Percentiles rank a stretch among this genome's conserved stretches.
These are phyloP conservation scores for Cladorrhinum samala DNA, from an alignment of 495 filamentous ascomycete genomes.

Conservation along the genomic window DNA sequence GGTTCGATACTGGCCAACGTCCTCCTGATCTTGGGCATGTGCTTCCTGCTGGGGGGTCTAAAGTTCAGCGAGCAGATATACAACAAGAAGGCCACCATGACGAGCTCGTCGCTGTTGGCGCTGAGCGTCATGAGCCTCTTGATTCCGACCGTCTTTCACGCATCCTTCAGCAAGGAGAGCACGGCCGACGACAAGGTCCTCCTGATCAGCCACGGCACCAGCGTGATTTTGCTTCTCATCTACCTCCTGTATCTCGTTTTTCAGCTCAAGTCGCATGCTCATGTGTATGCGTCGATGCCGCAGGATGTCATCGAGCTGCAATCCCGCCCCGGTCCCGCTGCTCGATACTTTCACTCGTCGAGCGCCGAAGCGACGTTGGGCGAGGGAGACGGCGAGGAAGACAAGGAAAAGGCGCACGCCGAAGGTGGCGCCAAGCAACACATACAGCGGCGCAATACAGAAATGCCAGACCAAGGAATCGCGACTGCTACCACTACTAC, in stretches of 20 bases:
- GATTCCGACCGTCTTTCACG: slow-evolving; percentile 84
- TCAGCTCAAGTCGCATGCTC: slow-evolving; percentile 85
- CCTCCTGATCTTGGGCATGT: slow-evolving; percentile 85
- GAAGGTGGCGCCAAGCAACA: slow-evolving; percentile 49
- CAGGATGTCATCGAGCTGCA: slow-evolving; percentile 87
- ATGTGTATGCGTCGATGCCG: slow-evolving; percentile 85
- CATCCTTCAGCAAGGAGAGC: slow-evolving; percentile 61
- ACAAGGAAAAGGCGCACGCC: slow-evolving; percentile 57
- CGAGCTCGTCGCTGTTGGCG: slow-evolving; percentile 88
- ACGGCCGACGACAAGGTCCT: slow-evolving; percentile 64
- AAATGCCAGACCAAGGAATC: too few relatives aligned
- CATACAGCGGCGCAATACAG: neutral
- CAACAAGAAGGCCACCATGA: slow-evolving; percentile 90
- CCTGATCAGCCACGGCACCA: slow-evolving; percentile 83
- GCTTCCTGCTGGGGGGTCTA: slow-evolving; percentile 78
- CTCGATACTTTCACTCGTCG: slow-evolving; percentile 69
- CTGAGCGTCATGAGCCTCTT: slow-evolving; percentile 82
- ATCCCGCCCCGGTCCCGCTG: slow-evolving; percentile 75
- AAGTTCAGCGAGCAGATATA: slow-evolving; percentile 90
- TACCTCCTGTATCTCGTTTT: slow-evolving; percentile 84
- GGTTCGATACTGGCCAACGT: slow-evolving; percentile 86
- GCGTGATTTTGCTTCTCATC: slow-evolving; percentile 77
- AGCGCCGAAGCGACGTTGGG: slow-evolving; percentile 59
- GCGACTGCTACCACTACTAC: too few relatives aligned
- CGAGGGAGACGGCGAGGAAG: too few relatives aligned